Evolutionary conservation across 179 eudicot genomes (phyloP).

Genomic region (Gypsophila paniculata): DNA sequence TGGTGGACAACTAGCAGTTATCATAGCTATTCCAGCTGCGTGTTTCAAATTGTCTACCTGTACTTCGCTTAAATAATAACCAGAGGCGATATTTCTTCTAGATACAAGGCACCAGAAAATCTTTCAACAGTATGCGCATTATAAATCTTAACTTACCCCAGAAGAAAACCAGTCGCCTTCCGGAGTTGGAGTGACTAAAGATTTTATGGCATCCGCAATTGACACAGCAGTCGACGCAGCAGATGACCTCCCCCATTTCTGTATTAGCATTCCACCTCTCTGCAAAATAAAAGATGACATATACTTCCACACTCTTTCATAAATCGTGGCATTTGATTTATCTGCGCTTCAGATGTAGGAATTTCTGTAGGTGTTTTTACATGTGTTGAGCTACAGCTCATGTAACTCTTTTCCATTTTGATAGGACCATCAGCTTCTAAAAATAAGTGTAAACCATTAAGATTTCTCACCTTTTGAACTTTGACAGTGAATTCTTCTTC

Average conservation of each 20-base stretch:
- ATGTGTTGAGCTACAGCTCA: background rate
- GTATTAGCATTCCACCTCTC: conserved; percentile 88
- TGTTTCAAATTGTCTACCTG: background rate
- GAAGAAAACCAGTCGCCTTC: conserved; percentile 98
- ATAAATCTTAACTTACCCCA: conserved; percentile 53
- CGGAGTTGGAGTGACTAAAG: conserved; percentile 89
- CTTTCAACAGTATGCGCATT: background rate
- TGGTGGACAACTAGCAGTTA: background rate
- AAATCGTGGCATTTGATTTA: background rate
- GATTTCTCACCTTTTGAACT: conserved; percentile 60
- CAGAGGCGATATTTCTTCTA: background rate
- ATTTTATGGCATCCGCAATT: conserved; percentile 80
- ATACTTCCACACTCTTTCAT: background rate
- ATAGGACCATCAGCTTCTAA: background rate
- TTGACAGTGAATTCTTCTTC: conserved; percentile 84
- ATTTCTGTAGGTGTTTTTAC: background rate
- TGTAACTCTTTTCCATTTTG: background rate
- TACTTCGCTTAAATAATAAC: background rate
- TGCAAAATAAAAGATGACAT: conserved; percentile 25
- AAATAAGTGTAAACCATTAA: background rate
- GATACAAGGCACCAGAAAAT: background rate
- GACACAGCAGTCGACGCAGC: conserved; percentile 98
- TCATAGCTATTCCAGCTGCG: background rate
- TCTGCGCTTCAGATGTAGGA: background rate
- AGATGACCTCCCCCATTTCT: conserved; percentile 99